A percentile compares a stretch with the other conserved stretches of the same genome.
Evolutionary conservation across 352 stramenopile genomes (phyloP).

Genomic region (Albugo laibachii): DNA sequence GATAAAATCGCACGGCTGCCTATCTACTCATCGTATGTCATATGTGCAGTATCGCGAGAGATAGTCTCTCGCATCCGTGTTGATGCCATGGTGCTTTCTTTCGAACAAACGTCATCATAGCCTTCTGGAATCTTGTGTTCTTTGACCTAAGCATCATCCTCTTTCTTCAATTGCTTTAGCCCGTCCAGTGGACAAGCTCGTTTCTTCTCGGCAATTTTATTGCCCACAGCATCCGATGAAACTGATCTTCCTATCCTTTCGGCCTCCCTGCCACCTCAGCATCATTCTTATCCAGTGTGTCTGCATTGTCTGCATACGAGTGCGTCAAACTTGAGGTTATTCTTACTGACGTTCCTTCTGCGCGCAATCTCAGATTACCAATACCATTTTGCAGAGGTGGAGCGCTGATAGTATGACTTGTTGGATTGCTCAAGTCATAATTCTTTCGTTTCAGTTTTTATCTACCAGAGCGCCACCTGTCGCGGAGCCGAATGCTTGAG

Average conservation of each 20-base stretch:
- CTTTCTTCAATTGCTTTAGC: slow-evolving; percentile 42
- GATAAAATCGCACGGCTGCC: no score
- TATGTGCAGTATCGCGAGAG: slow-evolving; percentile 22
- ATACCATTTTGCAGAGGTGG: no score
- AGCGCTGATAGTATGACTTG: no score
- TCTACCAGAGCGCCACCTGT: no score
- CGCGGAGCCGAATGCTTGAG: no score
- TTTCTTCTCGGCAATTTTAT: slow-evolving; percentile 65
- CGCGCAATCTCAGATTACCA: slow-evolving; percentile 10
- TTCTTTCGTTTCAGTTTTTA: no score
- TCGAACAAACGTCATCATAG: slow-evolving; percentile 80
- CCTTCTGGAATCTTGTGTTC: slow-evolving; percentile 51
- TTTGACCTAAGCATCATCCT: slow-evolving; percentile 55
- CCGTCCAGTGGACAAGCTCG: slow-evolving; percentile 31
- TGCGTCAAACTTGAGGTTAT: slow-evolving; percentile 8
- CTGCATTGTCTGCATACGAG: no score
- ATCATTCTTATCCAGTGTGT: no score
- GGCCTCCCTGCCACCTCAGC: background rate
- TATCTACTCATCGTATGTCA: slow-evolving; percentile 26
- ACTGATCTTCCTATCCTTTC: slow-evolving; percentile 14
- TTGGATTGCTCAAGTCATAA: no score
- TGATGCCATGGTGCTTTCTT: slow-evolving; percentile 67
- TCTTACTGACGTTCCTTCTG: slow-evolving; percentile 16
- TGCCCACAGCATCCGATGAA: slow-evolving; percentile 63
- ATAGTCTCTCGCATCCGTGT: slow-evolving; percentile 18